Evolutionary conservation across 2,329 filamentous ascomycete species (phyloP), one percentile per base, ranked within the genome.

Genomic region (Didymella arachidicola): DNA sequence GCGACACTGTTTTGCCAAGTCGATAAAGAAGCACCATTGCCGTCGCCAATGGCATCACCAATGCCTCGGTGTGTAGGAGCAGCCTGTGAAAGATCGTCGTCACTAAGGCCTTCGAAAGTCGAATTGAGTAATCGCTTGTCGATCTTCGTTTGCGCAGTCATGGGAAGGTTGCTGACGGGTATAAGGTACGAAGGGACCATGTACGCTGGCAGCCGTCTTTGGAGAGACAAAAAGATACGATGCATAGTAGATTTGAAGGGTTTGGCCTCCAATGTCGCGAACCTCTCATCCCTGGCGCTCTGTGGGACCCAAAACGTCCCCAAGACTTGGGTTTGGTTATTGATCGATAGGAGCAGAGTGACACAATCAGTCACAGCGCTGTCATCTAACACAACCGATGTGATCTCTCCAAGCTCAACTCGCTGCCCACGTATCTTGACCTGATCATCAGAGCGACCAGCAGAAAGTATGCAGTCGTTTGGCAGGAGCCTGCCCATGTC

Each of bases 391-490:
- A 93, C 76, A 16, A 83, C 79, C 16, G 83, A 84, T 57, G 87
- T 89, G 53, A 96, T 89, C 71, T 96, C 92, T 1, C 86, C 85
- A 11, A 93, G 83, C 71, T 96, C 92, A 38, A 96, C 87, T 43
- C 90, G 82, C 64, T 94, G 90, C 0, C 93, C 92, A 43, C 91
- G 85, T 10, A 96, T 82, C 72, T 96, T 96, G 54, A 95, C 82
- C 74, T 96, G 91, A 60, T 90, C 89, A 66, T 96, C 92, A 22
- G 89, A 80, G 36, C 92, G 84, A 16, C 91, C 91, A 10, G 86
- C 77, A 39, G 95, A 91, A 3, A 91, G 76, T 7, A 97, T 81
- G 0, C 88, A 89, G 0, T 91, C 90, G 70, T 96, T 90, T 0
- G 87, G 81, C 8, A 97, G 84, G 78, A 97, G 85, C 19, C 92